Conservation (phyloP, 2,329 filamentous ascomycete genomes). For the Chlorencoelia australis region DNA sequence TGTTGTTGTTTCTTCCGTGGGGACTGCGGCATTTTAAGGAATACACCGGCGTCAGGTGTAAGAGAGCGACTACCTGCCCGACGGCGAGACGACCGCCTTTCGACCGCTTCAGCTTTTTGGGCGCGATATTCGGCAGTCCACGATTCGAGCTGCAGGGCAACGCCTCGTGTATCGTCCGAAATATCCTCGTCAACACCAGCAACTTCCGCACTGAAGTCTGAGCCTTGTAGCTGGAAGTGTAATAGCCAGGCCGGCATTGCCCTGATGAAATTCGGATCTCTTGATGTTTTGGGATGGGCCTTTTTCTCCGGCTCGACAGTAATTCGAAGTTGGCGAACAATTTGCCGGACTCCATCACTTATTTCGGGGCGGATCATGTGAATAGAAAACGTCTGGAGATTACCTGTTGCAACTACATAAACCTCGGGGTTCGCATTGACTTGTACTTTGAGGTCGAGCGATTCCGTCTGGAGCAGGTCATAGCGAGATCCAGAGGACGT, state of each 20-base stretch:
- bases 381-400: constrained; percentile 75
- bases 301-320: constrained; percentile 57
- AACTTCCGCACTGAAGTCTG: constrained; percentile 82
- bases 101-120: constrained; percentile 58
- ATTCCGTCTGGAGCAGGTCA: constrained; percentile 79
- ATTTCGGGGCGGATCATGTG: constrained; percentile 90
- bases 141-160: constrained; percentile 77
- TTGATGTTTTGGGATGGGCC: constrained; percentile 36
- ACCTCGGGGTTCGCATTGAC: constrained; percentile 79
- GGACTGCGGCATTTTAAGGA: constrained; percentile 39
- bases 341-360: constrained; percentile 82
- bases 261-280: constrained; percentile 61
- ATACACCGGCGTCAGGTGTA: constrained; percentile 56
- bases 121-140: constrained; percentile 86
- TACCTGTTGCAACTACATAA: constrained; percentile 69
- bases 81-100: constrained; percentile 49
- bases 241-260: constrained; percentile 75
- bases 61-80: constrained; percentile 64
- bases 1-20: constrained; percentile 41
- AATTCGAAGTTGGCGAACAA: constrained; percentile 70
- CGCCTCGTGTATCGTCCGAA: constrained; percentile 69
- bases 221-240: constrained; percentile 74
- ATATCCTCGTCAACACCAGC: constrained; percentile 80
- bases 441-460: constrained; percentile 76
- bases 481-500: constrained; percentile 74